A percentile compares a stretch with the other conserved stretches of the same genome.
phyloP scores from a whole-genome alignment of 495 filamentous ascomycete species.

The Hypoxylon lienhwacheense region DNA sequence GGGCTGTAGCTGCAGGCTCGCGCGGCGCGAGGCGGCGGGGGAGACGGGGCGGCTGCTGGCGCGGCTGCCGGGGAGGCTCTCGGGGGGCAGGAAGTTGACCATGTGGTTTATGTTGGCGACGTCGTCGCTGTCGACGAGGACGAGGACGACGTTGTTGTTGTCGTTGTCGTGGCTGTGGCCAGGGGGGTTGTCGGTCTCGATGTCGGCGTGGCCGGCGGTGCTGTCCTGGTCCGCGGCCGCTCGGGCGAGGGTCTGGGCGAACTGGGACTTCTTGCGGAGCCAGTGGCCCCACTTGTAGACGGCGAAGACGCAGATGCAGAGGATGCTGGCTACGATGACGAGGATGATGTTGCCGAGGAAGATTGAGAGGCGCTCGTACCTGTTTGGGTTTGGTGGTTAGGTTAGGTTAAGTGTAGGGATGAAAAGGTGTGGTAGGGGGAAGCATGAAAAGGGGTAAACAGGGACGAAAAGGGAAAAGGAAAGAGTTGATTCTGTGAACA shows the following conservation, averaged over 20 bases:
- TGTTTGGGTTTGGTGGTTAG: background rate
- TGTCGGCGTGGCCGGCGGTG: background rate
- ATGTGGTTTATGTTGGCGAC: constrained; percentile 1
- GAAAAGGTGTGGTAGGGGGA: too few species aligned
- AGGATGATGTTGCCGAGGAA: constrained; percentile 60
- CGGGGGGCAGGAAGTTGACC: constrained; percentile 10
- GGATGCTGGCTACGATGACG: constrained; percentile 52
- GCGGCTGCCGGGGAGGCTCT: constrained; percentile 13
- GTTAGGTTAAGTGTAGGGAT: background rate
- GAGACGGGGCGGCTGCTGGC: background rate
- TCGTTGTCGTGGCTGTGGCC: background rate
- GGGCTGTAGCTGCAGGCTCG: constrained; percentile 3
- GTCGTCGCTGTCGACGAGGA: background rate
- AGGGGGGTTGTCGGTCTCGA: background rate
- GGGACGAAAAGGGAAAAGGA: constrained; percentile 52
- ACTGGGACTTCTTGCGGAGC: constrained; percentile 59
- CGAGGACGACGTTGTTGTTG: too few species aligned
- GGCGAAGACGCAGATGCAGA: constrained; percentile 28
- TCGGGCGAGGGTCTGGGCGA: constrained; percentile 52
- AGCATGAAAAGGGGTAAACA: constrained; percentile 45
- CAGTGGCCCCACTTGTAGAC: constrained; percentile 65
- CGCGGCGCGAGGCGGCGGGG: background rate
- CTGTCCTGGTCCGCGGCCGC: constrained; percentile 2
- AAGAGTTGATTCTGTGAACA: background rate
- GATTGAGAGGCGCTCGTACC: constrained; percentile 53